Base-by-base conservation (phyloP, 495 filamentous ascomycete genomes). In the Penicillium ochrochloron region DNA sequence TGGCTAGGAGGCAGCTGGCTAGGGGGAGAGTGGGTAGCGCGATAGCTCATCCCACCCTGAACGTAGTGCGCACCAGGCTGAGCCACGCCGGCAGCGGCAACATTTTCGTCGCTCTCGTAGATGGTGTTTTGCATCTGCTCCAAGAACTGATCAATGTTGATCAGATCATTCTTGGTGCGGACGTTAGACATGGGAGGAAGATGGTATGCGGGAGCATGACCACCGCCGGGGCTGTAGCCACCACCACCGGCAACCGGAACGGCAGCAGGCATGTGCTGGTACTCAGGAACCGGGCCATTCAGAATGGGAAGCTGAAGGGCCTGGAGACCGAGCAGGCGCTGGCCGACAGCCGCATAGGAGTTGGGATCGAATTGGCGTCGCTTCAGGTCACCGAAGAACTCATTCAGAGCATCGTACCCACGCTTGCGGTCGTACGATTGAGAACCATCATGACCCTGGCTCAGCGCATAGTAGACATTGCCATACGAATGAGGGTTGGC, bases 81-180 rank as follows among this genome's bases (percentile, higher is more conserved):
- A 42, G 87, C 86, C 54, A 92, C 82, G 56, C 90, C 91, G 35
- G 90, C 88, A 1, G 90, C 90, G 15, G 91, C 89, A 3, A 90
- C 84, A 15, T 90, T 86, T 69, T 91, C 90, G 25, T 93, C 88
- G 70, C 87, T 94, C 76, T 97, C 94, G 73, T 97, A 98, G 31
- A 97, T 90, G 9, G 94, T 97, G 65, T 88, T 84, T 70, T 97
- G 93, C 83, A 98, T 93, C 76, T 97, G 92, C 76, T 97, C 92
- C 41, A 99, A 83, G 79, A 97, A 90, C 63, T 93, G 89, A 76
- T 98, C 94, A 72, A 97, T 91, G 73, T 94, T 89, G 71, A 93
- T 82, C 27, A 99, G 81, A 66, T 99, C 94, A 67, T 86, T 92
- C 86, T 98, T 97, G 59, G 93, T 97, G 65, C 93, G 87, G 41